These are phyloP conservation scores for Cryptococcus deneoformans DNA, from an alignment of 1,284 basidiomycete species.

Conservation along the genomic window DNA sequence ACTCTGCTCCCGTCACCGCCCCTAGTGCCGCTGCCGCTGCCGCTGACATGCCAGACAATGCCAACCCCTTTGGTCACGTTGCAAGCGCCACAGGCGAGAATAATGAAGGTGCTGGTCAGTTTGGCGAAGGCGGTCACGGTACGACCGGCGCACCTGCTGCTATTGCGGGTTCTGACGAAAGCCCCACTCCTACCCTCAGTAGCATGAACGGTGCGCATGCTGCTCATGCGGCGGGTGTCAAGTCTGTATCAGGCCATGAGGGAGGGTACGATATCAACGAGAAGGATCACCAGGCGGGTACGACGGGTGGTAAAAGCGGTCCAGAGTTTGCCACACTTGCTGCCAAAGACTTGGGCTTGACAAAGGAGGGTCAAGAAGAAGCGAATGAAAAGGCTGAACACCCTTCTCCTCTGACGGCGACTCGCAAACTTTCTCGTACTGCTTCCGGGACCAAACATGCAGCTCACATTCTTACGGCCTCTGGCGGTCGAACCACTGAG, in stretches of 20 bases:
- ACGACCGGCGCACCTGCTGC: too few species aligned
- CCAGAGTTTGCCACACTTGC: constrained; percentile 11
- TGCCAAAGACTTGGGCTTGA: constrained; percentile 14
- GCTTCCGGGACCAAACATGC: constrained; percentile 12
- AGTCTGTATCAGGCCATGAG: constrained; percentile 8
- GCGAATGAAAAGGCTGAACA: not conserved
- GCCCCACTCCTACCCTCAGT: constrained; percentile 21
- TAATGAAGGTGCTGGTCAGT: too few species aligned
- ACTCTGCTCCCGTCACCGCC: not conserved
- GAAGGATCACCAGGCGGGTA: constrained; percentile 21
- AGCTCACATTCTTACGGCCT: constrained; percentile 1
- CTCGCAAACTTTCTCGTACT: constrained; percentile 12
- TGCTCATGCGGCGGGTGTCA: not conserved
- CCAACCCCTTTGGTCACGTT: not conserved
- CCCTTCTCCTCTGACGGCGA: not conserved
- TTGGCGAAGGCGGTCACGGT: too few species aligned
- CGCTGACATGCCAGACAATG: not conserved
- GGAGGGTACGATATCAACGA: constrained; percentile 5
- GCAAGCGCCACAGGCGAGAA: too few species aligned
- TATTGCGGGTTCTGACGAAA: constrained; percentile 5
- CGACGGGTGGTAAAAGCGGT: constrained; percentile 11
- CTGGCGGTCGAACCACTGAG: constrained; percentile 9
- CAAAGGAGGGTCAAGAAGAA: not conserved
- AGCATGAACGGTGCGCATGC: not conserved
- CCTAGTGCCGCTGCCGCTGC: not conserved